Evolutionary conservation across 768 basidiomycete species (phyloP), one percentile per base, ranked within the genome.

Genomic region (Hypholoma fasciculare): DNA sequence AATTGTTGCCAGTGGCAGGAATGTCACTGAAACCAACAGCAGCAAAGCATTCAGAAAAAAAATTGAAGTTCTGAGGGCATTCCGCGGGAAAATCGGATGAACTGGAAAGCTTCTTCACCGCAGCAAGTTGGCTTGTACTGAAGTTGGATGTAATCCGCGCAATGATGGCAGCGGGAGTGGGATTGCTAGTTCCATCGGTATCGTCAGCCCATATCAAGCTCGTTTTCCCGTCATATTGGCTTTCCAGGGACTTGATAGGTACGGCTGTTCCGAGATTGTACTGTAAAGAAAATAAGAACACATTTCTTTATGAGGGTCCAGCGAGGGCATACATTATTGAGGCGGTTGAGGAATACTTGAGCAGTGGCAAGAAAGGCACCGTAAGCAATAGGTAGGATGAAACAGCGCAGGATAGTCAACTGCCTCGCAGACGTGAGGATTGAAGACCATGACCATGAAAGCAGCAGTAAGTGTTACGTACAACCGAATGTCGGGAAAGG

Each of bases 31-130:
- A 90, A 0, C 79, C 72, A 13, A 93, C 69, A 1, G 77, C 90
- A 1, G 84, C 88, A 63, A 81, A 93, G 67, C 91, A 93, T 56
- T 83, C 75, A 2, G 89, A 90, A 51, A 83, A 78, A 7, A 78
- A 63, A 50, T 88, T 85, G 73, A 89, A 91, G 72, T 92, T 93
- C 66, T 88, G 83, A 7, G 85, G 89, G 66, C 91, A 93, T 36
- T 73, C 67, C 0, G 73, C 61, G 0, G 82, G 78, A 13, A 93
- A 85, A 23, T 84, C 80, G 3, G 71, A 66, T 0, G 78, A 74
- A 26, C 73, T 76, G 30, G 69, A 67, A 11, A 87, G 76, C 65
- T 85, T 71, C 54, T 76, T 75, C 37, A 93, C 78, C 2, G 75
- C 75, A 3, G 64, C 66, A 1, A 76, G 72, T 66, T 91, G 88